Evolutionary conservation across 75 land plant species (phyloP).

Genomic region (Larix kaempferi): DNA sequence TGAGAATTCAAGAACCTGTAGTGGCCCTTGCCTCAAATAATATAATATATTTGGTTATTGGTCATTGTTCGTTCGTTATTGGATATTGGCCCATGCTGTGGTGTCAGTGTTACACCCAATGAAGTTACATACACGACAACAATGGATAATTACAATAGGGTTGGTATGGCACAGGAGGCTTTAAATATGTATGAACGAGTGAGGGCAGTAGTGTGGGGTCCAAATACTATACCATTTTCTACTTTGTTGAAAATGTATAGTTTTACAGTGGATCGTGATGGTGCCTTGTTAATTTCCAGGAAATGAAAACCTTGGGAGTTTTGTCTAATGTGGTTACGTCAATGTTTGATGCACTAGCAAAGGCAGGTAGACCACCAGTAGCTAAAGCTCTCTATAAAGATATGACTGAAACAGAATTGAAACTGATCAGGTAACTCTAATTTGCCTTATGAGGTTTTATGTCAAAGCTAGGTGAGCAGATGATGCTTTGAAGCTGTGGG

Average conservation of each 20-base stretch:
- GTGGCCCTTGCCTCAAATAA: no score
- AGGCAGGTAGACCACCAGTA: conserved; percentile 59
- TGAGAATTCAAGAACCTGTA: no score
- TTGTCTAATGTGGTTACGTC: conserved; percentile 68
- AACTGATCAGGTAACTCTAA: conserved; percentile 68
- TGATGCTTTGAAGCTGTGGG: conserved; percentile 75
- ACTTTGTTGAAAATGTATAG: conserved; percentile 69
- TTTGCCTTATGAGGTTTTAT: conserved; percentile 67
- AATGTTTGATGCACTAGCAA: conserved; percentile 59
- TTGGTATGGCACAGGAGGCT: conserved; percentile 73
- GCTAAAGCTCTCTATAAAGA: conserved; percentile 71
- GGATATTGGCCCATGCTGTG: no score
- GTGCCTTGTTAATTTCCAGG: conserved; percentile 54
- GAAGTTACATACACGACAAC: conserved; percentile 85
- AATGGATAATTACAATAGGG: conserved; percentile 65
- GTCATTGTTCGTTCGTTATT: no score
- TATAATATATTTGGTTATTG: no score
- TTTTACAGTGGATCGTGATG: conserved; percentile 64
- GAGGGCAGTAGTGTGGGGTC: conserved; percentile 66
- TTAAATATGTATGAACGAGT: conserved; percentile 68
- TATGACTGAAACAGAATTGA: conserved; percentile 56
- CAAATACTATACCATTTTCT: conserved; percentile 63
- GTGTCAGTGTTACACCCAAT: conserved; percentile 41
- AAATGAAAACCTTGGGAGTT: conserved; percentile 66
- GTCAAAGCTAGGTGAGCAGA: conserved; percentile 68